phyloP scores from a whole-genome alignment of 768 basidiomycete genomes.

The Arthromyces matolae region DNA sequence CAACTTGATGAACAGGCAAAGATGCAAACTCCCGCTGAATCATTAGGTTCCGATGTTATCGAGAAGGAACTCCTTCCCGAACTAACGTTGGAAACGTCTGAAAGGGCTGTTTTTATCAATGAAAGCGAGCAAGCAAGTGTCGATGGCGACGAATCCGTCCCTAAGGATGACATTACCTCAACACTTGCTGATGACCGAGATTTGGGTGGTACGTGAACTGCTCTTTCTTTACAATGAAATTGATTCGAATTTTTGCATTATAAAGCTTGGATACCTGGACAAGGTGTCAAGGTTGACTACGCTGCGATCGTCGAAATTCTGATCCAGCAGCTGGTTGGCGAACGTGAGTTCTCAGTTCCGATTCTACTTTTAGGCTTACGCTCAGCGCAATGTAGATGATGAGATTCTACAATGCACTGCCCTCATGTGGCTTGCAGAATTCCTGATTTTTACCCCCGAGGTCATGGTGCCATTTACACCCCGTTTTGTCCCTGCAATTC shows the following conservation, averaged over 20 bases:
- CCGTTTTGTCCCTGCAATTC: constrained; percentile 85
- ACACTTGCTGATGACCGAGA: constrained; percentile 52
- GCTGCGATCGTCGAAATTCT: constrained; percentile 91
- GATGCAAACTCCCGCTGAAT: constrained; percentile 39
- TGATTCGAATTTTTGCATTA: background rate
- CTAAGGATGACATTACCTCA: constrained; percentile 41
- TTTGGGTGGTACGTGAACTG: constrained; percentile 51
- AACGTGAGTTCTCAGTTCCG: constrained; percentile 53
- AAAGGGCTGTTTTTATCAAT: constrained; percentile 54
- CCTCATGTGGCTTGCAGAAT: constrained; percentile 90
- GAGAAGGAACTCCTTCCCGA: constrained; percentile 53
- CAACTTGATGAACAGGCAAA: constrained; percentile 55
- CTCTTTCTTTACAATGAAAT: too few relatives aligned
- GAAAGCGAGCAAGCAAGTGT: constrained; percentile 43
- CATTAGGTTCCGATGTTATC: constrained; percentile 35
- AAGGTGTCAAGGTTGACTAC: constrained; percentile 90
- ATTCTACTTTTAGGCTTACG: constrained; percentile 2
- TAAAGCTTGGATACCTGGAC: constrained; percentile 86
- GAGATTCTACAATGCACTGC: constrained; percentile 94
- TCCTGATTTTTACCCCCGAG: constrained; percentile 82
- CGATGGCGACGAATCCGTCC: constrained; percentile 37
- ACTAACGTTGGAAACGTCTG: constrained; percentile 52
- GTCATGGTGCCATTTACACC: constrained; percentile 95
- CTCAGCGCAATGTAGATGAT: constrained; percentile 55
- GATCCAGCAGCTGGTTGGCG: constrained; percentile 77